These are phyloP conservation scores for Blastobotrys elegans DNA, from an alignment of 1,139 yeast species.

Conservation along the genomic window DNA sequence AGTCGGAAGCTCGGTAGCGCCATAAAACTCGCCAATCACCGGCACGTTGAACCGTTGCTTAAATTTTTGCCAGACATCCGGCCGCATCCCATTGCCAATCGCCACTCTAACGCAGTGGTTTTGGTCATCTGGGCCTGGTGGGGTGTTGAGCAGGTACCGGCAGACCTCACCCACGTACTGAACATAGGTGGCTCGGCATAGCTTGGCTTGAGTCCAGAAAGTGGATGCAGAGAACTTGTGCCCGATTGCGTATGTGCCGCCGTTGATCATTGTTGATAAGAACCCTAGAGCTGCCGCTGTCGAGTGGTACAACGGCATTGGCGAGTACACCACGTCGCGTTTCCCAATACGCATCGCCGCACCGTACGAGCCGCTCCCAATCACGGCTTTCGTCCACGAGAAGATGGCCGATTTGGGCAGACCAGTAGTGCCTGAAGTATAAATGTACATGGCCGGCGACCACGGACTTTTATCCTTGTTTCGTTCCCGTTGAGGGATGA, in stretches of 20 bases:
- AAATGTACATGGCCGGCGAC: slow-evolving; percentile 66
- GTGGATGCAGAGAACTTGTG: slow-evolving; percentile 79
- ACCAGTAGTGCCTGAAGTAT: slow-evolving; percentile 95
- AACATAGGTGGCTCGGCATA: slow-evolving; percentile 68
- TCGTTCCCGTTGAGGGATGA: slow-evolving; percentile 36
- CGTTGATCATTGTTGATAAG: slow-evolving; percentile 61
- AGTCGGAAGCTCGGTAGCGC: slow-evolving; percentile 89
- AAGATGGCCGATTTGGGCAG: slow-evolving; percentile 91
- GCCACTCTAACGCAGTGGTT: slow-evolving; percentile 66
- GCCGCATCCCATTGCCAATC: slow-evolving; percentile 87
- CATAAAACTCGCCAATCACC: slow-evolving; percentile 86
- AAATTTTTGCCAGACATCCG: slow-evolving; percentile 86
- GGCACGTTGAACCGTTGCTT: slow-evolving; percentile 70
- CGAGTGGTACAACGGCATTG: slow-evolving; percentile 95
- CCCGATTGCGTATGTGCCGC: slow-evolving; percentile 69
- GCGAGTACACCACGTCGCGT: slow-evolving; percentile 65
- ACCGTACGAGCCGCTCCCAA: slow-evolving; percentile 70
- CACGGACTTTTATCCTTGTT: slow-evolving; percentile 22
- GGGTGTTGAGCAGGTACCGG: slow-evolving; percentile 71
- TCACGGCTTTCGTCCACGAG: slow-evolving; percentile 74
- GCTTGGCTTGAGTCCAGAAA: slow-evolving; percentile 85
- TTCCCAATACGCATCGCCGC: slow-evolving; percentile 57
- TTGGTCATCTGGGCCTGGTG: slow-evolving; percentile 62
- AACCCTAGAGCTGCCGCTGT: slow-evolving; percentile 89
- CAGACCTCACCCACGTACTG: slow-evolving; percentile 97